Conservation (phyloP, 2,329 filamentous ascomycete species). For the Lachnellula arida region DNA sequence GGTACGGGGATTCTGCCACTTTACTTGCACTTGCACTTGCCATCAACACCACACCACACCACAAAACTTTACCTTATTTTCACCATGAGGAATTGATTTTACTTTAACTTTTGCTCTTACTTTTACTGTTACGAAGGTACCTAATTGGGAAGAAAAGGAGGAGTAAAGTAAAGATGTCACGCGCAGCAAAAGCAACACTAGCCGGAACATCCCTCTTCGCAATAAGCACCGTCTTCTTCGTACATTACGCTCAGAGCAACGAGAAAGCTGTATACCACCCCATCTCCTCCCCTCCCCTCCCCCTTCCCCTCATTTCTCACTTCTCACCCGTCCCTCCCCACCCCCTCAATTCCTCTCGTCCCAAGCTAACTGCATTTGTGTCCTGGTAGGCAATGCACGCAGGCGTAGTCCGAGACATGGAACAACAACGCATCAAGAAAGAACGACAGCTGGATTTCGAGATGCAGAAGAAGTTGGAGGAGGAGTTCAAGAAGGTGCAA, state of each 20-base stretch:
- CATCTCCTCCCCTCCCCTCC: background rate
- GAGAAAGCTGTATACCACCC: slow-evolving; percentile 68
- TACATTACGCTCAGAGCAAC: slow-evolving; percentile 81
- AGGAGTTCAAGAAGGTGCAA: slow-evolving; percentile 87
- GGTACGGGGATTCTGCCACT: background rate
- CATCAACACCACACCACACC: too few relatives aligned
- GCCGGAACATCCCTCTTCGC: slow-evolving; percentile 72
- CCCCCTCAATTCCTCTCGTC: background rate
- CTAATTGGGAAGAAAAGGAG: background rate
- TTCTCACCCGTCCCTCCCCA: background rate
- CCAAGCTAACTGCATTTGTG: background rate
- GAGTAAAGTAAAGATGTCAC: slow-evolving; percentile 63
- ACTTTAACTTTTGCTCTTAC: too few relatives aligned
- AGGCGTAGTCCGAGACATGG: slow-evolving; percentile 90
- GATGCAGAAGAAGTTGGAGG: slow-evolving; percentile 77
- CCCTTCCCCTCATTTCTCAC: slow-evolving; percentile 28
- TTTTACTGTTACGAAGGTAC: background rate
- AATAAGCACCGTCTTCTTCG: slow-evolving; percentile 71
- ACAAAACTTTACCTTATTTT: too few relatives aligned
- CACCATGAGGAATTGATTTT: too few relatives aligned
- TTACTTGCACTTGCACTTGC: too few relatives aligned
- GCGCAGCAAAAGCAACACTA: slow-evolving; percentile 81
- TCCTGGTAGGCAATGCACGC: slow-evolving; percentile 78
- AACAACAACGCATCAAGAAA: slow-evolving; percentile 83
- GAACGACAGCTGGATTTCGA: slow-evolving; percentile 95